These are phyloP conservation scores for Phialocephala sp. DNA, from an alignment of 2,329 filamentous ascomycete species.

Conservation along the genomic window DNA sequence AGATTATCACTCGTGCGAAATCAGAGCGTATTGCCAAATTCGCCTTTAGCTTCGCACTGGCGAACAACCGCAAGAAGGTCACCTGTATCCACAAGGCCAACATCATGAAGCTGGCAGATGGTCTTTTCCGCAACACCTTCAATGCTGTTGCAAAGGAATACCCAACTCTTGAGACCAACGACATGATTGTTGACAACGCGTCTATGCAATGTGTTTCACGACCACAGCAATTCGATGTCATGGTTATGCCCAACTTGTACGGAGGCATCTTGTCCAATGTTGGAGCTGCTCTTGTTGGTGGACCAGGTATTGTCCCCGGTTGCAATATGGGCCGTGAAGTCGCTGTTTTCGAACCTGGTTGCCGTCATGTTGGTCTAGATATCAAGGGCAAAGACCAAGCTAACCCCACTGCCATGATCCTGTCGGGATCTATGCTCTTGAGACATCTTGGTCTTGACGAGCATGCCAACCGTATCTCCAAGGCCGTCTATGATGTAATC, in stretches of 20 bases:
- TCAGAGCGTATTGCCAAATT: constrained; percentile 99
- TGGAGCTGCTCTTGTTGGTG: constrained; percentile 93
- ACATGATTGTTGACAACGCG: constrained; percentile 99
- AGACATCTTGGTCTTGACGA: constrained; percentile 96
- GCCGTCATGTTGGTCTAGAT: constrained; percentile 98
- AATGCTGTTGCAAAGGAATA: constrained; percentile 93
- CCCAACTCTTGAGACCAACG: constrained; percentile 92
- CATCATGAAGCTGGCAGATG: constrained; percentile 99
- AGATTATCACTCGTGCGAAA: constrained; percentile 99
- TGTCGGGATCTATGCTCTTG: constrained; percentile 96
- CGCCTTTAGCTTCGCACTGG: constrained; percentile 95
- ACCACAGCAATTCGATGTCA: constrained; percentile 98
- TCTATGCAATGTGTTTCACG: constrained; percentile 98
- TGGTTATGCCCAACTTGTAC: constrained; percentile 99
- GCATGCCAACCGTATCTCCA: constrained; percentile 97
- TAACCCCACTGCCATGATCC: constrained; percentile 94
- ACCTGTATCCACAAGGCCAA: constrained; percentile 99
- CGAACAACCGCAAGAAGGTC: constrained; percentile 99
- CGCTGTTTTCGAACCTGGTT: constrained; percentile 97
- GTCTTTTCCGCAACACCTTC: constrained; percentile 98
- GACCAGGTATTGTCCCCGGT: constrained; percentile 94
- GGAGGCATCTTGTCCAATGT: constrained; percentile 99
- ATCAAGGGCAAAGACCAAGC: constrained; percentile 99
- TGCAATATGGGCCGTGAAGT: constrained; percentile 99
- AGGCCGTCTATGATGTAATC: constrained; percentile 79